Evolutionary conservation across 2,329 filamentous ascomycete species (phyloP), one percentile per base, ranked within the genome.

Genomic region (Xylariaceae sp.): DNA sequence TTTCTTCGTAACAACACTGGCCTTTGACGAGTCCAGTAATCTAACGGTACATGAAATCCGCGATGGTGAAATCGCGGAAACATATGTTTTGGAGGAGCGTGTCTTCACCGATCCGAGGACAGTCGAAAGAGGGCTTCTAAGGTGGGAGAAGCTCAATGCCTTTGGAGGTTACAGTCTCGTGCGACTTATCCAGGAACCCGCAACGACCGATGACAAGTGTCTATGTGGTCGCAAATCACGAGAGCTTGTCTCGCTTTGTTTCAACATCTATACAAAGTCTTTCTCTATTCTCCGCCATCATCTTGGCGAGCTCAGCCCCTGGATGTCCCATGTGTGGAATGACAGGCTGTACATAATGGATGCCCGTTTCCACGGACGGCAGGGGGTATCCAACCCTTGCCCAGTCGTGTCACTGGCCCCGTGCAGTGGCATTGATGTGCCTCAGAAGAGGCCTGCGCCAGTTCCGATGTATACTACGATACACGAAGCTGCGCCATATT

Each of bases 201-300:
- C 54, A 23, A 54, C 34, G 10, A n/a, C 56, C 4, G 54, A 55
- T 34, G 39, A 56, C 13, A 49, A 51, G 9, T 64, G 62, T 17
- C 61, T 61, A 4, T 61, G 64, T 45, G 49, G 62, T 7, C 64
- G 63, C 9, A 53, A 56, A 47, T 62, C 59, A 10, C 55, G 51
- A 39, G 62, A 59, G 53, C 63, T 66, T 53, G 62, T 65, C 18
- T 69, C 63, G 8, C 59, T 71, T 3, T 71, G 69, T 53, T 72
- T 72, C 57, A 72, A 72, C 42, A 69, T 72, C 34, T 70, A 72
- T 57, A 69, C 70, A 6, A 70, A 69, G 30, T 18, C 60, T 2
- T 72, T 72, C 59, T 63, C 66, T 2, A 55, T 66, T 10, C 65
- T 67, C 5, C 65, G 66, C 42, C 68, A 71, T 51, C 68, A 70